Percentiles rank a stretch among this genome's conserved stretches.
These are phyloP conservation scores for Seminavis robusta DNA, from an alignment of 108 stramenopile genomes.

Conservation along the genomic window DNA sequence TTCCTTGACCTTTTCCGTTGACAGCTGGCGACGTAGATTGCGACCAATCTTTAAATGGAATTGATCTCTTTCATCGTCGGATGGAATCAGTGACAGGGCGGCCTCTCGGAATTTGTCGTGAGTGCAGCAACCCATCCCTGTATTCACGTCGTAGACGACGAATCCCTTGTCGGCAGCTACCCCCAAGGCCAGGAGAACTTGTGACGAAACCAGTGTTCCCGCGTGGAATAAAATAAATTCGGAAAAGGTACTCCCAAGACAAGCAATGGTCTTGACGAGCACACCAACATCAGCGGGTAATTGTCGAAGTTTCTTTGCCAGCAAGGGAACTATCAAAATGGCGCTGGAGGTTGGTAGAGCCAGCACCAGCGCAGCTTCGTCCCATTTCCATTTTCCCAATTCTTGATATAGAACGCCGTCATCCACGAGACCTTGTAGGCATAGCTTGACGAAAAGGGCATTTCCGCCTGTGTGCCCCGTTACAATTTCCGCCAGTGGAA, in stretches of 20 bases:
- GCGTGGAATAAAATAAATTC: too few species aligned
- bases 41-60: slow-evolving; percentile 18
- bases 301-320: too few species aligned
- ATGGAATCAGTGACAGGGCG: slow-evolving; percentile 29
- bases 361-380: slow-evolving; percentile 3
- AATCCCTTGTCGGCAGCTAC: too few species aligned
- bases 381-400: slow-evolving; percentile 18
- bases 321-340: too few species aligned
- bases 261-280: slow-evolving; percentile 31
- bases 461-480: slow-evolving; percentile 25
- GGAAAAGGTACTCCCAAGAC: slow-evolving; percentile 36
- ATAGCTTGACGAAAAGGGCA: slow-evolving; percentile 24
- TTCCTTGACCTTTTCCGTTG: background rate
- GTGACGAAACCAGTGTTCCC: too few species aligned
- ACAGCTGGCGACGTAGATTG: background rate
- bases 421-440: slow-evolving; percentile 14
- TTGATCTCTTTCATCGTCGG: slow-evolving; percentile 1
- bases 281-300: too few species aligned
- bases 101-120: slow-evolving; percentile 40
- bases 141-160: too few species aligned
- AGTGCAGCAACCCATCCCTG: slow-evolving; percentile 24
- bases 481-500: slow-evolving; percentile 10
- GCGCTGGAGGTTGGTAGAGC: background rate
- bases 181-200: background rate
- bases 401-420: background rate